Evolutionary conservation across 345 rosid species (phyloP), one percentile per base, ranked within the genome.

Genomic region (Psidium guajava): DNA sequence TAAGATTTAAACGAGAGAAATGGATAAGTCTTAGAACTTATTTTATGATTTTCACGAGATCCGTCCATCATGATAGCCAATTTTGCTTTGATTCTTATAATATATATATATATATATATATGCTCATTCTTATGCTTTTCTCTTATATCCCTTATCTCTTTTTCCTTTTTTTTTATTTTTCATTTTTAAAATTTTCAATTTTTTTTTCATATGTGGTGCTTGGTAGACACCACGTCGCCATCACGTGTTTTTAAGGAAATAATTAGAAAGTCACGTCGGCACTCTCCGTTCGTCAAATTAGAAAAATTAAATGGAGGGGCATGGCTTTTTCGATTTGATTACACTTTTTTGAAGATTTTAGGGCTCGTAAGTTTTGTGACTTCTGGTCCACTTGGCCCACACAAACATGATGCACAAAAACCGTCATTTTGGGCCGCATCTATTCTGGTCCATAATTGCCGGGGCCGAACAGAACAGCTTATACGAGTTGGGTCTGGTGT

Each of bases 171-270:
- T 5, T n/a, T 2, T 55, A 11, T 69, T 64, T 69, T 32, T 36
- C 13, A 13, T 1, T 36, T 36, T 36, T 1, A 18, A 32, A 18
- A 0, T 69, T 69, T 18, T 15, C 11, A 7, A 28, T 3, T 18
- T 69, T 40, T n/a, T n/a, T 4, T 36, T 36, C 25, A 5, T 1
- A 18, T 8, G 42, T 1, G 0, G 1, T 6, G 24, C 13, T 69
- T 69, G 6, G 13, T 18, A 1, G 13, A 36, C 0, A 0, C 0
- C 4, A 36, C 6, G 8, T 69, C 6, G 0, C 2, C 0, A 0
- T 12, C 13, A 8, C 12, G 11, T 69, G 47, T 32, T 8, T 8
- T 9, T 18, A 69, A 36, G 80, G 32, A 32, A 16, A 18, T 36
- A 36, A 69, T 16, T 4, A 69, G 13, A 69, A 69, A 36, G 13